Base-by-base conservation (phyloP, 2,329 filamentous ascomycete species). In the Iodosphaeria phyllophila region DNA sequence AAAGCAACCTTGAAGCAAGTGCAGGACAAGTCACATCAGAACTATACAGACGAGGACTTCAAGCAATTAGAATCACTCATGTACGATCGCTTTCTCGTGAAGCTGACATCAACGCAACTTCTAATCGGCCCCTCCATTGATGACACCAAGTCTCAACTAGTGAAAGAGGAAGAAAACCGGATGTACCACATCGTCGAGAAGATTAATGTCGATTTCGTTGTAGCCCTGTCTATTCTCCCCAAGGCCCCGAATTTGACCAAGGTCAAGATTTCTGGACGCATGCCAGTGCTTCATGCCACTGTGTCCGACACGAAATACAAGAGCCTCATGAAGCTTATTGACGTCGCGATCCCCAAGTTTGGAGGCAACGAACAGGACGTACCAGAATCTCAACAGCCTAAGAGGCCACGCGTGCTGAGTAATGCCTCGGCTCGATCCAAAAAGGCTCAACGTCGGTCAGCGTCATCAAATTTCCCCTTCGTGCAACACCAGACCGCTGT, bases 301-400 rank as follows among this genome's bases (percentile, higher is more conserved):
- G 74, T 91, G 18, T 95, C 89, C 0, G 91, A 99, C 40, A 72
- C 72, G 18, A 98, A 98, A 46, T 98, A 98, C 57, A 98, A 95
- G 54, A 84, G 71, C 22, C 49, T 98, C 30, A 98, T 99, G 89
- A 84, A 73, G 39, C 61, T 98, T 21, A 86, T 98, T 32, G 86
- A 98, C 31, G 83, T 92, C 28, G 84, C 89, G 0, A 79, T 98
- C 30, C 91, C 89, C 2, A 84, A 77, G 32, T 74, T 95, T 29
- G 64, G 68, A 14, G 55, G 60, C 10, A 56, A 60, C 2, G 47
- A 54, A 7, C 41, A 52, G 13, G 41, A 48, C 4, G 38, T 47
- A 36, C 41, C 34, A 24, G 42, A 29, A 5, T 24, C 29, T 1
- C 33, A 38, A 27, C 29, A 32, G 28, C 40, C 38, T 20, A 55